Percentiles rank a stretch among this genome's conserved stretches.
Evolutionary conservation across 257 asterid species (phyloP).

Genomic region (Verbena officinalis): DNA sequence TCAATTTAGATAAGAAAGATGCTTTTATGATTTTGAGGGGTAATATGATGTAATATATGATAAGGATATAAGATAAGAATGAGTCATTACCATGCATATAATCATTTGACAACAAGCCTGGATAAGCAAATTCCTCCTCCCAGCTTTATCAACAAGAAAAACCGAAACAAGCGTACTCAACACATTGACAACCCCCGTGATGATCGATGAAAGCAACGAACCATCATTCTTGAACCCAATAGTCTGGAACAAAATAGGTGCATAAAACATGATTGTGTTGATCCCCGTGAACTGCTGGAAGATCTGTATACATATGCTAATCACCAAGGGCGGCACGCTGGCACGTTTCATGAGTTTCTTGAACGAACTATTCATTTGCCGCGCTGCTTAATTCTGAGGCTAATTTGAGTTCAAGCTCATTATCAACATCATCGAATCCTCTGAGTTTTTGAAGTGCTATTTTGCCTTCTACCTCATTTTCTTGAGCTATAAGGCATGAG

Average conservation of each 20-base stretch:
- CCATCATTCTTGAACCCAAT: conserved; percentile 56
- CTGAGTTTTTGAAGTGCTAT: conserved; percentile 50
- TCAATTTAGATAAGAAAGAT: conserved; percentile 25
- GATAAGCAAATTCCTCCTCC: conserved; percentile 70
- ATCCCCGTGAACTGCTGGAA: conserved; percentile 82
- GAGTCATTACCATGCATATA: conserved; percentile 41
- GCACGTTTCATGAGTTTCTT: conserved; percentile 42
- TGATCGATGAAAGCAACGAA: conserved; percentile 51
- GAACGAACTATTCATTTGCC: conserved; percentile 44
- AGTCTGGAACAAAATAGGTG: conserved; percentile 72
- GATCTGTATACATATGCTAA: conserved; percentile 43
- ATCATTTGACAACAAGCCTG: conserved; percentile 71
- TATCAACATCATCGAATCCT: conserved; percentile 58
- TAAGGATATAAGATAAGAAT: neutral
- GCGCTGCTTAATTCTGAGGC: conserved; percentile 57
- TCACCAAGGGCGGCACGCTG: conserved; percentile 51
- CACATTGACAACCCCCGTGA: conserved; percentile 66
- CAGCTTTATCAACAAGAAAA: conserved; percentile 49
- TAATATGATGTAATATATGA: too few species aligned
- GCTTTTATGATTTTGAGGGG: too few species aligned
- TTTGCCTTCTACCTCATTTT: conserved; percentile 40
- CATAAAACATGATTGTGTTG: conserved; percentile 76
- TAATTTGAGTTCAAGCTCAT: conserved; percentile 44
- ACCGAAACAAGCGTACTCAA: conserved; percentile 62
- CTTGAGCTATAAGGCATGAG: conserved; percentile 58